Conservation (phyloP, 83 land plant genomes). For the Picea abies region DNA sequence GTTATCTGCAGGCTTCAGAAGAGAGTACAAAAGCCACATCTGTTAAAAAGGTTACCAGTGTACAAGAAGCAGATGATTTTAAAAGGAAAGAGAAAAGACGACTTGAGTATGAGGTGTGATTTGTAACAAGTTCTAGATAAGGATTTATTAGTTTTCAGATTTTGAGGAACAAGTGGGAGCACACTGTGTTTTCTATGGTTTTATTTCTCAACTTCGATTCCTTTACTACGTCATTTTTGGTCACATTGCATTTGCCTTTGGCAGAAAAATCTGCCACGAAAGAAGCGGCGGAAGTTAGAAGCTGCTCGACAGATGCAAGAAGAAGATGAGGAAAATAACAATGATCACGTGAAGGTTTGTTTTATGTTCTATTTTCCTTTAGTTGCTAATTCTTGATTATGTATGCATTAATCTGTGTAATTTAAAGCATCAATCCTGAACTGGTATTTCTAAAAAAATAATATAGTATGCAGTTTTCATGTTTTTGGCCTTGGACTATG, state of each 20-base stretch:
- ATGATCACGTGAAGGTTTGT: slow-evolving; percentile 26
- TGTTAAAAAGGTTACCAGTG: slow-evolving; percentile 56
- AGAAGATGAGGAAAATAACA: slow-evolving; percentile 31
- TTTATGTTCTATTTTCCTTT: neutral
- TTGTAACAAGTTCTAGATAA: neutral
- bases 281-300: slow-evolving; percentile 83
- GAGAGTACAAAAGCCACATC: slow-evolving; percentile 30
- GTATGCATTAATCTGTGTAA: neutral
- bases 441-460: neutral
- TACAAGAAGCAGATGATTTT: slow-evolving; percentile 77
- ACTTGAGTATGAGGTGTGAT: slow-evolving; percentile 73
- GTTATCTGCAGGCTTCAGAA: slow-evolving; percentile 37
- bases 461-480: too few species aligned
- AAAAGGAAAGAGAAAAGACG: slow-evolving; percentile 78
- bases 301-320: slow-evolving; percentile 85
- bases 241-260: slow-evolving; percentile 9
- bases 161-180: neutral
- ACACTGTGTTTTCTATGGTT: neutral
- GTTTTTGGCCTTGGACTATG: neutral
- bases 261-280: slow-evolving; percentile 90
- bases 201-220: neutral
- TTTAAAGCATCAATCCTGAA: neutral
- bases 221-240: neutral
- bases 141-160: neutral
- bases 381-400: neutral